phyloP scores from a whole-genome alignment of 441 rosid genomes.

The Populus hybrid region DNA sequence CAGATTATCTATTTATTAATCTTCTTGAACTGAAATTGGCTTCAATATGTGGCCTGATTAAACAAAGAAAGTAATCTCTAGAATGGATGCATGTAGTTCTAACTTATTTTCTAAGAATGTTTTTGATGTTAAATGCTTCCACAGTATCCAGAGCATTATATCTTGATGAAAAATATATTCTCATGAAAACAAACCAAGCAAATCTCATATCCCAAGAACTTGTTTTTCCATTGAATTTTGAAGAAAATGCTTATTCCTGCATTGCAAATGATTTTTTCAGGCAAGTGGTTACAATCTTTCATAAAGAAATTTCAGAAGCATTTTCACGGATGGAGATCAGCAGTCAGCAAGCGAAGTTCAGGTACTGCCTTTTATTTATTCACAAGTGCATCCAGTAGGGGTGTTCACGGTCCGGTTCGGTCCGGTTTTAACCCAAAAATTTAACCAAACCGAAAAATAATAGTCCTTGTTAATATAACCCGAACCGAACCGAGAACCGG shows the following conservation, averaged over 20 bases:
- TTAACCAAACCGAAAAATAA: no score
- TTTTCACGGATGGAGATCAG: conserved; percentile 65
- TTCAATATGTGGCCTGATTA: background rate
- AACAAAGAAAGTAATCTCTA: background rate
- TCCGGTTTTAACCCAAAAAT: no score
- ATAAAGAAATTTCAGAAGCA: conserved; percentile 83
- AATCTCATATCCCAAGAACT: no score
- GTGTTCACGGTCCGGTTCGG: no score
- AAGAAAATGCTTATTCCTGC: background rate
- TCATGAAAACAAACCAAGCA: background rate
- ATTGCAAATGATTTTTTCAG: conserved; percentile 38
- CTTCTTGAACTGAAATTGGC: background rate
- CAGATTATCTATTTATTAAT: background rate
- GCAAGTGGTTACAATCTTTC: conserved; percentile 86
- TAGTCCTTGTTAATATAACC: no score
- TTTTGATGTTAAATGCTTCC: background rate
- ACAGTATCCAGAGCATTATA: background rate
- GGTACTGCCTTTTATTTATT: conserved; percentile 36
- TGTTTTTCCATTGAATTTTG: background rate
- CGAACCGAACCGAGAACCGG: no score
- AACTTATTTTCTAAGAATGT: background rate
- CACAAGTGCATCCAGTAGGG: background rate
- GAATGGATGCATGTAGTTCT: background rate
- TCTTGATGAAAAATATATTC: background rate
- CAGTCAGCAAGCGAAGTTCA: conserved; percentile 77